These are phyloP conservation scores for Jackrogersella minutella DNA, from an alignment of 495 filamentous ascomycete genomes.

Conservation along the genomic window DNA sequence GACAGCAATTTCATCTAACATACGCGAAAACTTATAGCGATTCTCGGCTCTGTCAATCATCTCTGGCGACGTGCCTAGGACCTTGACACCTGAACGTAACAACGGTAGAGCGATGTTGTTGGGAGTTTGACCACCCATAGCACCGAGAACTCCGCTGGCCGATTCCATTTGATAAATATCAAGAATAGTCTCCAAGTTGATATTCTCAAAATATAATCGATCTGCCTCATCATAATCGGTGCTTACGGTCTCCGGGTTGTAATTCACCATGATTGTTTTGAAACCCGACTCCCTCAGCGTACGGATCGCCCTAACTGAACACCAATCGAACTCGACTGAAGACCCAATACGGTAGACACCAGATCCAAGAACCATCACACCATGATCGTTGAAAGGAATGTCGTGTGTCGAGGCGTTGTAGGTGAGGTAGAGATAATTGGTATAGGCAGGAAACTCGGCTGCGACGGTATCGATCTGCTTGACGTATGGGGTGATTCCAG, in stretches of 20 bases:
- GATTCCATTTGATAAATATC: conserved; percentile 94
- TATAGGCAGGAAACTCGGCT: conserved; percentile 92
- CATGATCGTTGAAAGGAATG: conserved; percentile 82
- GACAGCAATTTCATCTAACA: conserved; percentile 93
- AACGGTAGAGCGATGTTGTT: conserved; percentile 97
- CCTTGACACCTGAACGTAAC: conserved; percentile 86
- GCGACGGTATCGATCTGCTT: conserved; percentile 99
- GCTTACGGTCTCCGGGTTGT: conserved; percentile 92
- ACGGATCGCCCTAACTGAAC: conserved; percentile 93
- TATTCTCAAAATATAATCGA: conserved; percentile 95
- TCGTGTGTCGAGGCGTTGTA: conserved; percentile 94
- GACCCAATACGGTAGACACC: conserved; percentile 98
- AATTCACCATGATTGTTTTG: conserved; percentile 99
- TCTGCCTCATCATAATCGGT: conserved; percentile 99
- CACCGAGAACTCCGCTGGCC: conserved; percentile 90
- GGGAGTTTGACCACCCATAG: conserved; percentile 97
- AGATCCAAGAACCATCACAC: conserved; percentile 94
- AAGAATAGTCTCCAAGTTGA: conserved; percentile 90
- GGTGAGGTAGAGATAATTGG: conserved; percentile 96
- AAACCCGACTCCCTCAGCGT: conserved; percentile 86
- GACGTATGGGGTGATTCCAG: conserved; percentile 84
- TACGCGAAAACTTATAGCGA: conserved; percentile 97
- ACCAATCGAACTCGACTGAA: conserved; percentile 99
- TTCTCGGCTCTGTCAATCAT: conserved; percentile 99
- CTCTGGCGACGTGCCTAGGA: conserved; percentile 94